Evolutionary conservation across 2,329 filamentous ascomycete species (phyloP).

Genomic region (Magnaporthiopsis rhizophila): DNA sequence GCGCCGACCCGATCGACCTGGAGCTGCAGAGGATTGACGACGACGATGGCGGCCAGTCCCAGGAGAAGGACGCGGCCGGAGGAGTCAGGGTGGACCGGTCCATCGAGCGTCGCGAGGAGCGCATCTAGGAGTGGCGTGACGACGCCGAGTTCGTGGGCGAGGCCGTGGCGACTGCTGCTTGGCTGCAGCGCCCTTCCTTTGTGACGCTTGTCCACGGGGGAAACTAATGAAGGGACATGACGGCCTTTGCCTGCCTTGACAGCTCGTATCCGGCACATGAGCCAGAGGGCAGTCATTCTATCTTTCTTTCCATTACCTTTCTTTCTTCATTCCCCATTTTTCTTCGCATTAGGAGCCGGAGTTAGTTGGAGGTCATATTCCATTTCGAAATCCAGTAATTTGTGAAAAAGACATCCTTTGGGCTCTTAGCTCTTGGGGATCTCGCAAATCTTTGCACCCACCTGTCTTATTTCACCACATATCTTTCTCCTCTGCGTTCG

Average conservation of each 20-base stretch:
- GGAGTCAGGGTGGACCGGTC: not conserved
- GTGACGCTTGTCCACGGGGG: not conserved
- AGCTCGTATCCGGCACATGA: not conserved
- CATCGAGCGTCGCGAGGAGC: slow-evolving; percentile 8
- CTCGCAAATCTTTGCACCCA: no score
- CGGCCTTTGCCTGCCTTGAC: not conserved
- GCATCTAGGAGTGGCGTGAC: slow-evolving; percentile 1
- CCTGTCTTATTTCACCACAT: no score
- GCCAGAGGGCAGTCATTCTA: not conserved
- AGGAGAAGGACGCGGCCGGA: slow-evolving; percentile 7
- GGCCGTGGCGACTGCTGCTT: not conserved
- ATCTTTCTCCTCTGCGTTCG: no score
- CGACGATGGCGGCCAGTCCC: slow-evolving; percentile 11
- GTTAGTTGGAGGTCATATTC: not conserved
- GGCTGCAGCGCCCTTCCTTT: not conserved
- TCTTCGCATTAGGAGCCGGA: not conserved
- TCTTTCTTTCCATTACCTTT: not conserved
- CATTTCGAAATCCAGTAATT: not conserved
- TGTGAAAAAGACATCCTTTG: no score
- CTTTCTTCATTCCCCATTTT: not conserved
- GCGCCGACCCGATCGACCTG: slow-evolving; percentile 13
- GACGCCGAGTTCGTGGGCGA: not conserved
- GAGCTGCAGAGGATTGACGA: slow-evolving; percentile 17
- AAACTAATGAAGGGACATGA: not conserved
- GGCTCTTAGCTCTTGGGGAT: no score